Base-by-base conservation (phyloP, 352 stramenopile genomes). In the Pythium guiyangense region DNA sequence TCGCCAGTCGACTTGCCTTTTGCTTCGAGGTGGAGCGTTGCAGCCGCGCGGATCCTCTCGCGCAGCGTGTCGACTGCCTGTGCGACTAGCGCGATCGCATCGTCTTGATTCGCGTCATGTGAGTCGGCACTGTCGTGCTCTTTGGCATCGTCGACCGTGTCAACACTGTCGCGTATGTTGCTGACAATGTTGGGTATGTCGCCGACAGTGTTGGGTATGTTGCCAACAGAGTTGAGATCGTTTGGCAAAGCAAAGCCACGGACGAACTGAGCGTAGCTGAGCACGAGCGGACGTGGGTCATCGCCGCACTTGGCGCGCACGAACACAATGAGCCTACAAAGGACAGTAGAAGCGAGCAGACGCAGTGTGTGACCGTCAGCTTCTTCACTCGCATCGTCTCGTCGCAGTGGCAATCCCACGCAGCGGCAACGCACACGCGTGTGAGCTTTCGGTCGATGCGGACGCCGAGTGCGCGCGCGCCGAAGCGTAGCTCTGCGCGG, bases 361-460 rank as follows among this genome's bases (percentile, higher is more conserved):
- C 2, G 34, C 31, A 6, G 29, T 37, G 31, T 12, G 48, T 45
- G 11, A 11, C 6, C 2, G 46, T 52, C 27, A 52, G 46, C 14
- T n/a, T 18, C 2, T 12, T 37, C 31, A 10, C 31, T 39, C 26
- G 22, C 22, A 22, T 22, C 22, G 12, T 31, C 9, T 15, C 46
- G 4, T 49, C 22, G 8, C 18, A 26, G n/a, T 11, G n/a, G 2
- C 5, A 34, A 31, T 14, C 18, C 52, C 18, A 6, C 31, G 31
- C 4, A n/a, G 25, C 18, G 12, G 8, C n/a, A 37, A 62, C 71
- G 31, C 71, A 87, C 67, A 74, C 76, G 35, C 83, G 74, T 8
- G 80, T 86, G 58, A 91, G 69, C 27, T 75, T 75, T 2, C 83
- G 73, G 52, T 86, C 66, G 17, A 93, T 67, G 5, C 76, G 64